Percentiles rank a stretch among this genome's conserved stretches.
Evolutionary conservation across 192 early-diverging fungal species (phyloP).

Genomic region (Podila clonocystis): DNA sequence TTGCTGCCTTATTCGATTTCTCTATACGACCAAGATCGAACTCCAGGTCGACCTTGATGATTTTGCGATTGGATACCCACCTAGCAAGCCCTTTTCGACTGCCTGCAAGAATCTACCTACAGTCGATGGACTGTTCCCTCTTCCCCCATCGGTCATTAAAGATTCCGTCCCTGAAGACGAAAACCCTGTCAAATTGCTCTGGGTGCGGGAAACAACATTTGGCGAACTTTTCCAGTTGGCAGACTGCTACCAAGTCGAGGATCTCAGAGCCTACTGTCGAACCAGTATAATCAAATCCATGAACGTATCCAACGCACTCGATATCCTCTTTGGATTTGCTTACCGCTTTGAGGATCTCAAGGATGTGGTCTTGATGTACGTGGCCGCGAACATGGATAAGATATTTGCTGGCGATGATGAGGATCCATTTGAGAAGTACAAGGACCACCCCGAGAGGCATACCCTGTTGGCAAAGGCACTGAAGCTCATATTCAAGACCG

Average conservation of each 20-base stretch:
- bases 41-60: background rate
- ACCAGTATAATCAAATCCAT: background rate
- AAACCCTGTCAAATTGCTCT: background rate
- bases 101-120: too few relatives aligned
- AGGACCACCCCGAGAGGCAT: background rate
- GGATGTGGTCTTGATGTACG: background rate
- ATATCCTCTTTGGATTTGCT: background rate
- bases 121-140: background rate
- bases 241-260: background rate
- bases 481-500: background rate
- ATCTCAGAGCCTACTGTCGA: background rate
- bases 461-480: background rate
- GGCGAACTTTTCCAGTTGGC: background rate
- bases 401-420: background rate
- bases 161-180: background rate
- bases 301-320: background rate
- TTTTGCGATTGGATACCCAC: background rate
- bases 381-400: background rate
- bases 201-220: background rate
- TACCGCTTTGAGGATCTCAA: background rate
- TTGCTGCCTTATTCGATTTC: background rate
- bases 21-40: background rate
- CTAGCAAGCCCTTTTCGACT: background rate
- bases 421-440: background rate
- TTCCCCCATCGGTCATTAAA: too few relatives aligned